A percentile compares a stretch with the other conserved stretches of the same genome.
Conservation (phyloP, 2,329 filamentous ascomycete genomes). For the Xylariaceae sp. region DNA sequence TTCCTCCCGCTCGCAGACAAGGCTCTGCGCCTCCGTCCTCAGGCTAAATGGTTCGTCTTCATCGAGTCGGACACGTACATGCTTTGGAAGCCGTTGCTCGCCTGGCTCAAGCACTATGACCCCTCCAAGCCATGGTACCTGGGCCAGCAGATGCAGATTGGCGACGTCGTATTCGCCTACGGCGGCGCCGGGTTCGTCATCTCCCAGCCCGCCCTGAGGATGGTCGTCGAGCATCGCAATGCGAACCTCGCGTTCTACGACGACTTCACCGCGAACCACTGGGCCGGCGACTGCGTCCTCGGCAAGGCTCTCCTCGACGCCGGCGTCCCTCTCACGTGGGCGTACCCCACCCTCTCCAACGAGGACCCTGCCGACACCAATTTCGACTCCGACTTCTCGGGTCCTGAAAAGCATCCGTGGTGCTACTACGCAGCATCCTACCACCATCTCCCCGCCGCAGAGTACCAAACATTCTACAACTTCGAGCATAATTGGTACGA, state of each 20-base stretch:
- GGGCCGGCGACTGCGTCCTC: constrained; percentile 46
- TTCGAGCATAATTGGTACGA: constrained; percentile 38
- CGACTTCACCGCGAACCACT: constrained; percentile 40
- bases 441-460: constrained; percentile 41
- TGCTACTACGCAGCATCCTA: constrained; percentile 45
- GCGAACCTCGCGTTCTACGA: constrained; percentile 39
- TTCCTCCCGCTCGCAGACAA: constrained; percentile 50
- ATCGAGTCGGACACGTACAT: constrained; percentile 55
- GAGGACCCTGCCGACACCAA: constrained; percentile 38
- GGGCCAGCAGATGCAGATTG: constrained; percentile 48
- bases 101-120: constrained; percentile 48
- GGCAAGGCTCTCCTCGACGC: constrained; percentile 42
- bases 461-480: constrained; percentile 39
- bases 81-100: constrained; percentile 46
- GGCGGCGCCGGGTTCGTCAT: constrained; percentile 49
- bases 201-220: constrained; percentile 44
- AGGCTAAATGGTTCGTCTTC: constrained; percentile 54
- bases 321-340: constrained; percentile 39
- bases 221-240: constrained; percentile 38
- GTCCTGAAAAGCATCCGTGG: constrained; percentile 40
- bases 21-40: constrained; percentile 35
- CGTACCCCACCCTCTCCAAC: constrained; percentile 42
- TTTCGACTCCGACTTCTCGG: constrained; percentile 37
- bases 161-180: constrained; percentile 45
- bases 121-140: constrained; percentile 44